phyloP scores from a whole-genome alignment of 768 basidiomycete species.

The Lentinula aciculospora region DNA sequence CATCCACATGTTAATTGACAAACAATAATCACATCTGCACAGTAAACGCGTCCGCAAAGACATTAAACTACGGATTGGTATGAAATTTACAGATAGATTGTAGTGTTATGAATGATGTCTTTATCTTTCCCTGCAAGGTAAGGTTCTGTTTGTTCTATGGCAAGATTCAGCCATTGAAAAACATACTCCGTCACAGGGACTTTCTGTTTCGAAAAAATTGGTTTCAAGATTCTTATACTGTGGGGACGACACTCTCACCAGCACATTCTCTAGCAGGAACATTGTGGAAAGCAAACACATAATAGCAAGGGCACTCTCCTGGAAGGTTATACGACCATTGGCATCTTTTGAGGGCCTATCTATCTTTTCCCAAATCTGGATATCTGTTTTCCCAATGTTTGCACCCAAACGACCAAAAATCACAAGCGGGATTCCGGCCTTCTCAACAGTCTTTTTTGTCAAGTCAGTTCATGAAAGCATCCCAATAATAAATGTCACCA shows the following conservation, averaged over 20 bases:
- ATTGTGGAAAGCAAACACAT: background rate
- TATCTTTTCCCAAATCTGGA: background rate
- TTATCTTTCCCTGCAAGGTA: background rate
- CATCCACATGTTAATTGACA: too few species aligned
- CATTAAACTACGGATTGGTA: background rate
- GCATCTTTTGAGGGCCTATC: background rate
- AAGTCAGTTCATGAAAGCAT: background rate
- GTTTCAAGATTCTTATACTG: background rate
- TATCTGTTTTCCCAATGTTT: background rate
- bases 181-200: background rate
- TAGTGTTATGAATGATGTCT: background rate
- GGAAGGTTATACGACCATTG: background rate
- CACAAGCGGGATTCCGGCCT: background rate
- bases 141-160: background rate
- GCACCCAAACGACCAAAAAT: background rate
- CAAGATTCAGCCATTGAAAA: background rate
- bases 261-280: background rate
- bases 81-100: background rate
- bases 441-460: background rate
- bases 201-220: background rate
- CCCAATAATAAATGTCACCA: too few species aligned
- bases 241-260: background rate
- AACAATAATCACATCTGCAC: too few species aligned
- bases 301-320: background rate
- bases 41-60: background rate